Evolutionary conservation across 2,329 filamentous ascomycete genomes (phyloP).

Genomic region (Lasiodiplodia citricola): DNA sequence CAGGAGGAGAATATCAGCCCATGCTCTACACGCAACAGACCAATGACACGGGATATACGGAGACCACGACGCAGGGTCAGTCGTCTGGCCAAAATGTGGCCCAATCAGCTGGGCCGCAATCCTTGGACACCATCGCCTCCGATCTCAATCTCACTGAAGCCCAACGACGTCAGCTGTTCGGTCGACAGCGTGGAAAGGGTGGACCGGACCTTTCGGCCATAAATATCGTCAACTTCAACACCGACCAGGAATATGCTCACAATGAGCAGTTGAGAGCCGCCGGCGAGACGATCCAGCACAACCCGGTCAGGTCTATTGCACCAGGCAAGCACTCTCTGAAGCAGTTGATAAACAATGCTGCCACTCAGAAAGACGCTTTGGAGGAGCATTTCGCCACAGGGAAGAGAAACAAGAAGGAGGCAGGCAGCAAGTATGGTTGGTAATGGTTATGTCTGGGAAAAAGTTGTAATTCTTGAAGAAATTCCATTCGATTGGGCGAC

Average conservation of each 20-base stretch:
- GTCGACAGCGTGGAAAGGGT: constrained; percentile 61
- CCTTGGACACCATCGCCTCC: constrained; percentile 73
- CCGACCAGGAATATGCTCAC: constrained; percentile 81
- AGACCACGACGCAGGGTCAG: background rate
- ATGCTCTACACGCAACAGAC: constrained; percentile 37
- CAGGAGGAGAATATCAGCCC: constrained; percentile 44
- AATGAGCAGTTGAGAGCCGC: constrained; percentile 78
- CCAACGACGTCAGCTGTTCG: constrained; percentile 83
- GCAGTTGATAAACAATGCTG: constrained; percentile 83
- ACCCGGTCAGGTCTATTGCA: constrained; percentile 80
- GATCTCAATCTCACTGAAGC: constrained; percentile 80
- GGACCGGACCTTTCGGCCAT: constrained; percentile 56
- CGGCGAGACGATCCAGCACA: constrained; percentile 74
- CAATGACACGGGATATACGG: background rate
- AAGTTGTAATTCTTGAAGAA: background rate
- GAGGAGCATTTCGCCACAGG: constrained; percentile 91
- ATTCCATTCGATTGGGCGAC: background rate
- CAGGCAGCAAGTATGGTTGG: constrained; percentile 85
- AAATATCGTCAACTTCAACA: constrained; percentile 86
- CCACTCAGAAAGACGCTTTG: constrained; percentile 81
- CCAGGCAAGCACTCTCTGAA: constrained; percentile 89
- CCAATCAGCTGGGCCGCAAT: constrained; percentile 48
- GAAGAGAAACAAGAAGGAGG: constrained; percentile 79
- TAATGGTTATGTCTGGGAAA: constrained; percentile 37
- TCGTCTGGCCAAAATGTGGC: constrained; percentile 2